phyloP scores from a whole-genome alignment of 2,329 filamentous ascomycete species.

The Sporothrix protearum region DNA sequence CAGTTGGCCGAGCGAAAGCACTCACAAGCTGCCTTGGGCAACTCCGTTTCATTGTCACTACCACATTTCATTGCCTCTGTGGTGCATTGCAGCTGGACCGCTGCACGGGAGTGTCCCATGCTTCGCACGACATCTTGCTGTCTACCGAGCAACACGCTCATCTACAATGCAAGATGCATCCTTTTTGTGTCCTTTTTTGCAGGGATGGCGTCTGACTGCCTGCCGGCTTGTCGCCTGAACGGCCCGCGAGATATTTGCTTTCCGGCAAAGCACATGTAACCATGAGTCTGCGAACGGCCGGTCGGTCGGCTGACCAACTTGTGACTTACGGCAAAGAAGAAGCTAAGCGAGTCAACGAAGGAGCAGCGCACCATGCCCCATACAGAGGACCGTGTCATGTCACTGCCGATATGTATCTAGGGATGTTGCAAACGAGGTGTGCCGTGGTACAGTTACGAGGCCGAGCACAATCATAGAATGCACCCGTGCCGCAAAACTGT shows the following conservation, averaged over 20 bases:
- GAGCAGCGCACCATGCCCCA: background rate
- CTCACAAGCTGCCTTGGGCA: background rate
- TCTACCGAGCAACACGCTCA: slow-evolving; percentile 3
- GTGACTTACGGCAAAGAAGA: background rate
- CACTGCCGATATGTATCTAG: background rate
- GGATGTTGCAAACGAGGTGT: background rate
- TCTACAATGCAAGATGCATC: background rate
- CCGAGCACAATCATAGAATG: background rate
- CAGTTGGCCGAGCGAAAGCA: background rate
- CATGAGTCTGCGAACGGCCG: slow-evolving; percentile 2
- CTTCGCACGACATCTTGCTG: background rate
- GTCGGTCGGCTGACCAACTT: background rate
- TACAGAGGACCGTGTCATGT: background rate
- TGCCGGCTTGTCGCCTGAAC: background rate
- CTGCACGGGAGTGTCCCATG: background rate
- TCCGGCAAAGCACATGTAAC: background rate
- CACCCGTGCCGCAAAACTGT: background rate
- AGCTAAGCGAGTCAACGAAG: background rate
- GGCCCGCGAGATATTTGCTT: background rate
- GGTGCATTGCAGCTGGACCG: background rate
- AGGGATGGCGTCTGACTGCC: background rate
- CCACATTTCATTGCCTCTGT: background rate
- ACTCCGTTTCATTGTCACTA: background rate
- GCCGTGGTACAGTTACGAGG: background rate
- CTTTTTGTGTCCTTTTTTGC: background rate